phyloP scores from a whole-genome alignment of 2,329 filamentous ascomycete genomes.

The Xylaria polymorpha region DNA sequence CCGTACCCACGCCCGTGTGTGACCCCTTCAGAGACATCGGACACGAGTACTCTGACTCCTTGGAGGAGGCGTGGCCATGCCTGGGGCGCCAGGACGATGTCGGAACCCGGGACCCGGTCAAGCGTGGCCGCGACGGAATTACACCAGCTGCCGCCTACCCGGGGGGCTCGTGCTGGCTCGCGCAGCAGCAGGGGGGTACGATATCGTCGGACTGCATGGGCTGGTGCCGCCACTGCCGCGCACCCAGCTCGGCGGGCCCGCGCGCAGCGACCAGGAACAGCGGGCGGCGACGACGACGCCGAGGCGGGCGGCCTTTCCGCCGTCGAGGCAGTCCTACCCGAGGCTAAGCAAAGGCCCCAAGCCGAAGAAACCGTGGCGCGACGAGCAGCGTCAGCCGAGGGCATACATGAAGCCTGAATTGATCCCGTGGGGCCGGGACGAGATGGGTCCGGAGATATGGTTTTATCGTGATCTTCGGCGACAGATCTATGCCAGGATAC shows the following conservation, averaged over 20 bases:
- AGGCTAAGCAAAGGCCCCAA: neutral
- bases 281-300: too few species aligned
- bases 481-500: too few species aligned
- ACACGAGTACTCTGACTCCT: too few species aligned
- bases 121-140: too few species aligned
- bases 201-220: neutral
- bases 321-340: neutral
- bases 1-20: too few species aligned
- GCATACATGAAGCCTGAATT: rapidly evolving
- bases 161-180: conserved; percentile 10
- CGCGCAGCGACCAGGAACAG: neutral
- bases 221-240: too few species aligned
- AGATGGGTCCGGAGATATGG: neutral
- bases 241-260: neutral
- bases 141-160: too few species aligned
- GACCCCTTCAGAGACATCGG: too few species aligned
- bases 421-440: too few species aligned
- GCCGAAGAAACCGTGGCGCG: neutral
- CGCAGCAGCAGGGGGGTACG: neutral
- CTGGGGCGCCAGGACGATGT: too few species aligned
- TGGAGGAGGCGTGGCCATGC: too few species aligned
- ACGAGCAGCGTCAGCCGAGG: neutral
- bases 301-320: neutral
- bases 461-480: neutral
- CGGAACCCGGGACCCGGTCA: too few species aligned